Percentiles rank a stretch among this genome's conserved stretches.
phyloP scores from a whole-genome alignment of 2,329 filamentous ascomycete species.

The Aureobasidium lini region DNA sequence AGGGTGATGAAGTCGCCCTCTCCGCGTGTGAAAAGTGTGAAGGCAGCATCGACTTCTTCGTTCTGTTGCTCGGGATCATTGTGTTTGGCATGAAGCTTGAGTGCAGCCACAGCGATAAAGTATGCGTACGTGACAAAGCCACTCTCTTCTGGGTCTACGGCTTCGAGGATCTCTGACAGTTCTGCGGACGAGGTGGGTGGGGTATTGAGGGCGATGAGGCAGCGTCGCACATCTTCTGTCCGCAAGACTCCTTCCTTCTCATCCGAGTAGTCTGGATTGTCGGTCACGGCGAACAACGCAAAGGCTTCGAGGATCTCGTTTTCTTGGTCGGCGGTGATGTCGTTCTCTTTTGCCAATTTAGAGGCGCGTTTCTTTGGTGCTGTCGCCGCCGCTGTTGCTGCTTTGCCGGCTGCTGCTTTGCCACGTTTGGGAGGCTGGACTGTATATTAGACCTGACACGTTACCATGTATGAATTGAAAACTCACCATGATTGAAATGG shows the following conservation, averaged over 20 bases:
- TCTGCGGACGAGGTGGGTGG: slow-evolving; percentile 57
- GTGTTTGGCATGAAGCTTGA: slow-evolving; percentile 59
- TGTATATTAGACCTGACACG: not conserved
- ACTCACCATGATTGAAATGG: not conserved
- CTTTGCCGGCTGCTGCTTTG: slow-evolving; percentile 12
- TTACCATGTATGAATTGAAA: not conserved
- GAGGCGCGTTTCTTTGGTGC: slow-evolving; percentile 56
- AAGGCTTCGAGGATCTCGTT: slow-evolving; percentile 88
- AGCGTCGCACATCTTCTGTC: slow-evolving; percentile 39
- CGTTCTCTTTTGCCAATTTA: slow-evolving; percentile 87
- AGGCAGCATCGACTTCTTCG: slow-evolving; percentile 74
- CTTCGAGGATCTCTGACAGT: slow-evolving; percentile 65
- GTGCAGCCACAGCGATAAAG: slow-evolving; percentile 81
- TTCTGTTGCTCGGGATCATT: slow-evolving; percentile 42
- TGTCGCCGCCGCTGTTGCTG: slow-evolving; percentile 18
- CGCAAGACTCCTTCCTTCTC: slow-evolving; percentile 51
- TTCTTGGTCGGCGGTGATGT: slow-evolving; percentile 76
- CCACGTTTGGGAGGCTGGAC: slow-evolving; percentile 16
- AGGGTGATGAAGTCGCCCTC: slow-evolving; percentile 64
- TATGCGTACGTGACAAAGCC: slow-evolving; percentile 72
- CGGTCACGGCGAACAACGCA: slow-evolving; percentile 56
- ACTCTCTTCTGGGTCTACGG: slow-evolving; percentile 74
- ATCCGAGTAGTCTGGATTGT: slow-evolving; percentile 45
- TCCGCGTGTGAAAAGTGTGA: slow-evolving; percentile 64
- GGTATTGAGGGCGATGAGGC: slow-evolving; percentile 65